These are phyloP conservation scores for Trichophyton verrucosum DNA, from an alignment of 2,329 filamentous ascomycete genomes.

Conservation along the genomic window DNA sequence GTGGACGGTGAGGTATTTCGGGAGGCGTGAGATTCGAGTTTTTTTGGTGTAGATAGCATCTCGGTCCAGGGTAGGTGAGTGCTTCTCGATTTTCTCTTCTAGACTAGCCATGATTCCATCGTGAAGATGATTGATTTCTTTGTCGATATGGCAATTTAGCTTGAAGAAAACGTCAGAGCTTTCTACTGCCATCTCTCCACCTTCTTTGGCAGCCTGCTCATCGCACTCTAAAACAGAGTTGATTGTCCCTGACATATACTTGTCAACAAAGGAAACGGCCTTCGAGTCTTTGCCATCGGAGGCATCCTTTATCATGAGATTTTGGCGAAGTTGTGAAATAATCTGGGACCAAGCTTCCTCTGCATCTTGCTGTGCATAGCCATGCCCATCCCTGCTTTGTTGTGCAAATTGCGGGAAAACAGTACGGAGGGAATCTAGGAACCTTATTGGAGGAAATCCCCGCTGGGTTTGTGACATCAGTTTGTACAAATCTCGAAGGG, in stretches of 20 bases:
- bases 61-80: conserved; percentile 61
- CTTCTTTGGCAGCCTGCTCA: conserved; percentile 62
- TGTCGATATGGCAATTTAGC: conserved; percentile 89
- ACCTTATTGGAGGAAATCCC: conserved; percentile 70
- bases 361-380: conserved; percentile 94
- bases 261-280: conserved; percentile 67
- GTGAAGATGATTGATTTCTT: conserved; percentile 72
- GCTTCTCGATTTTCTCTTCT: conserved; percentile 83
- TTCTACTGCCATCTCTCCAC: conserved; percentile 56
- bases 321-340: conserved; percentile 66
- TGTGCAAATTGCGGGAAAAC: conserved; percentile 90
- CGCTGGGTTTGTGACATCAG: conserved; percentile 82
- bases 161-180: conserved; percentile 72
- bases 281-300: conserved; percentile 26
- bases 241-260: conserved; percentile 77
- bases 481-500: conserved; percentile 72
- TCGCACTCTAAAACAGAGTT: conserved; percentile 70
- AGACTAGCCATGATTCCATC: conserved; percentile 77
- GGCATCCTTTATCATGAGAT: conserved; percentile 53
- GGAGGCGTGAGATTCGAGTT: conserved; percentile 77
- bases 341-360: conserved; percentile 98
- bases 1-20: conserved; percentile 92
- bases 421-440: conserved; percentile 65
- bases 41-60: conserved; percentile 80
- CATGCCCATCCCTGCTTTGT: conserved; percentile 64